Conservation (phyloP, 495 filamentous ascomycete genomes). For the Corynascus novoguineensis region DNA sequence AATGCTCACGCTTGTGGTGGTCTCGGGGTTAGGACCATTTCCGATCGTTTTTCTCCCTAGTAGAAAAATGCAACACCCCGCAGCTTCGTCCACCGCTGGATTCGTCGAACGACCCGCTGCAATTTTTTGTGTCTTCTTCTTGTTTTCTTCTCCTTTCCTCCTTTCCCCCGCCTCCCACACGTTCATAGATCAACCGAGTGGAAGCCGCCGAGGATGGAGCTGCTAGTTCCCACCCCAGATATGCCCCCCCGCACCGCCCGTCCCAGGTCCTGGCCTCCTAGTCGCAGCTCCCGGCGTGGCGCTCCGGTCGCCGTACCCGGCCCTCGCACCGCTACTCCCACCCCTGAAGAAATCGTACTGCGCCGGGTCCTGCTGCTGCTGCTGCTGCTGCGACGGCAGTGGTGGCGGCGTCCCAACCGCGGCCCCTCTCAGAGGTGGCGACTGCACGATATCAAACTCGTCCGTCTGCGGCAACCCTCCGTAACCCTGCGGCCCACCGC, state of each 20-base stretch:
- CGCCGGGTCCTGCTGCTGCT: conserved; percentile 24
- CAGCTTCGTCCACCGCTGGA: too few species aligned
- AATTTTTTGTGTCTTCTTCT: too few species aligned
- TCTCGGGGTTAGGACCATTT: too few species aligned
- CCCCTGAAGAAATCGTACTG: conserved; percentile 35
- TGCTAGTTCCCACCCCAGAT: conserved; percentile 25
- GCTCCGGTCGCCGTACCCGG: neutral
- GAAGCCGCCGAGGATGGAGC: neutral
- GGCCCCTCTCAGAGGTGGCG: conserved; percentile 22
- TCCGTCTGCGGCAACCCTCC: conserved; percentile 46
- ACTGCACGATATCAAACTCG: conserved; percentile 31
- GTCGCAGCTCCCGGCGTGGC: conserved; percentile 19
- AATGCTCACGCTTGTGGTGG: too few species aligned
- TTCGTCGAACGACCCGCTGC: too few species aligned
- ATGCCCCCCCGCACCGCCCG: conserved; percentile 9
- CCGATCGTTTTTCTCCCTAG: too few species aligned
- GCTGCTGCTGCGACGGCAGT: too few species aligned
- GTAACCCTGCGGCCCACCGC: conserved; percentile 50
- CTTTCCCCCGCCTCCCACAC: neutral
- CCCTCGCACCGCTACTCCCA: conserved; percentile 6
- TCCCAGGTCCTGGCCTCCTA: neutral
- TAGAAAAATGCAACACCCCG: too few species aligned
- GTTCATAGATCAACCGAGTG: too few species aligned
- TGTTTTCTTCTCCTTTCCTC: neutral
- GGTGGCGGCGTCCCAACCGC: too few species aligned